phyloP scores from a whole-genome alignment of 768 basidiomycete species.

The Mycena olivaceomarginata region DNA sequence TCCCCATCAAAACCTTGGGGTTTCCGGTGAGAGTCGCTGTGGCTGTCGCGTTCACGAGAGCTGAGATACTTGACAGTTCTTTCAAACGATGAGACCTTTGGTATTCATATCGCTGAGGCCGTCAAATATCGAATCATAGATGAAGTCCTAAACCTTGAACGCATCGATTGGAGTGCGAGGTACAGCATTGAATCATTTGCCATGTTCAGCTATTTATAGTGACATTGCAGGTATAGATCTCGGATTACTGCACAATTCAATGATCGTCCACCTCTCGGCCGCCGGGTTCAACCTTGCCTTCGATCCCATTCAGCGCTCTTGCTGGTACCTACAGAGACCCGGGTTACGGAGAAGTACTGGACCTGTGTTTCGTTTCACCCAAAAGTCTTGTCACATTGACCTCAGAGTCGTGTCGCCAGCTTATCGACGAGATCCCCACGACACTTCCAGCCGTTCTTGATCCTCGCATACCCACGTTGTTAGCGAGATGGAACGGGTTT shows the following conservation, averaged over 20 bases:
- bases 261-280: constrained; percentile 20
- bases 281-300: constrained; percentile 25
- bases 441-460: constrained; percentile 48
- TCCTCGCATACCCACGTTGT: constrained; percentile 47
- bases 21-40: constrained; percentile 14
- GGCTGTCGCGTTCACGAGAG: no score
- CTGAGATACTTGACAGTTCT: constrained; percentile 44
- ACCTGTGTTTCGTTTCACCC: constrained; percentile 36
- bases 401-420: constrained; percentile 41
- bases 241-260: constrained; percentile 7
- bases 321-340: constrained; percentile 36
- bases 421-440: constrained; percentile 42
- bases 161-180: constrained; percentile 51
- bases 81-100: constrained; percentile 51
- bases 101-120: constrained; percentile 39
- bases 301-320: constrained; percentile 20
- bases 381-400: not conserved
- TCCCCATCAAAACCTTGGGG: constrained; percentile 50
- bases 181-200: constrained; percentile 2
- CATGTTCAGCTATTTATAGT: not conserved
- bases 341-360: constrained; percentile 35
- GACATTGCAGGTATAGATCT: constrained; percentile 17
- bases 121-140: constrained; percentile 52
- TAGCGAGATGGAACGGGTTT: constrained; percentile 45
- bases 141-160: constrained; percentile 44